Evolutionary conservation across 371 early-diverging fungal species (phyloP), one percentile per base, ranked within the genome.

Genomic region (Syncephalastrum sp.): DNA sequence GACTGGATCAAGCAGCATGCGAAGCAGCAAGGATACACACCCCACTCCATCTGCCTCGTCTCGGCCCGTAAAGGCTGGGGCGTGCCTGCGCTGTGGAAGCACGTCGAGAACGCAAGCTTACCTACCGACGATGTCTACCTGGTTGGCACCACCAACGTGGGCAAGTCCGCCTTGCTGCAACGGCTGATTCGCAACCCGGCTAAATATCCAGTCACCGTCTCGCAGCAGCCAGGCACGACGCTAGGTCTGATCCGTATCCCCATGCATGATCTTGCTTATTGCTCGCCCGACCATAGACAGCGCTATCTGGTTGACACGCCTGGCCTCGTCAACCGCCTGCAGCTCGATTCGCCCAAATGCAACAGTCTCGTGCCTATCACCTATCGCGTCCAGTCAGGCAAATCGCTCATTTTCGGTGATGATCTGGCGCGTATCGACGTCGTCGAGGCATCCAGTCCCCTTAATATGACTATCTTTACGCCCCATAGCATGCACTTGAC

Each of bases 81-180:
- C 5, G 61, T 85, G 0, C 66, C 72, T 12, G 70, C 75, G 29
- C 61, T 89, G 48, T 65, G 83, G 23, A 70, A 69, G 5, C 71
- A 72, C 4, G 69, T 88, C 3, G 59, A 65, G 3, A 54, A 63
- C n/a, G 76, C 70, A 10, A 68, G 82, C 16, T 51, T 73, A 4
- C 72, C 77, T 5, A 77, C 79, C 3, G 85, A 88, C 54, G 85
- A 90, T 61, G 63, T 90, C 3, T 89, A 87, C 56, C 56, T 89
- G 49, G 75, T 90, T 5, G 90, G 90, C 0, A 77, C 81, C 25
- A 86, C 88, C 4, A 90, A 89, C 56, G 88, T 84, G 6, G 90
- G 90, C 41, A 90, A 90, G 65, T 86, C 88, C 0, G 84, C 86
- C 16, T 67, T 90, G 1, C 72, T 89, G 43, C 87, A 90, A 50